These are phyloP conservation scores for Teratosphaeriaceae sp. DNA, from an alignment of 2,329 filamentous ascomycete genomes.

Conservation along the genomic window DNA sequence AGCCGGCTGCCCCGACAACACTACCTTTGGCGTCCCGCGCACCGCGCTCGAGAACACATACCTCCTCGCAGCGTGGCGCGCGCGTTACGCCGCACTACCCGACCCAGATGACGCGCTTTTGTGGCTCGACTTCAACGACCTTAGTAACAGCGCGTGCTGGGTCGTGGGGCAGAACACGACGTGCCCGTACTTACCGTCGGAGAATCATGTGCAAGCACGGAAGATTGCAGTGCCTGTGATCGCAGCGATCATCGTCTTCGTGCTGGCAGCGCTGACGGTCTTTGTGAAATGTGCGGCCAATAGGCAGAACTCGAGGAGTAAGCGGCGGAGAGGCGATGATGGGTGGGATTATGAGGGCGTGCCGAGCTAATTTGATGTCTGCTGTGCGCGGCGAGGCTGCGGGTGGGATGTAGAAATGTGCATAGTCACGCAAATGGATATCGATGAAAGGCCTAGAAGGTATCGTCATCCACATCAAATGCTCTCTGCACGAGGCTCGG, in stretches of 20 bases:
- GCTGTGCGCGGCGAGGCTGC: too few relatives aligned
- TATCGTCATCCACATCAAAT: conserved; percentile 42
- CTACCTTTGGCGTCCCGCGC: conserved; percentile 51
- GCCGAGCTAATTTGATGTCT: conserved; percentile 32
- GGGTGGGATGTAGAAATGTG: too few relatives aligned
- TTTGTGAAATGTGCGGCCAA: conserved; percentile 61
- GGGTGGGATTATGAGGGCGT: conserved; percentile 65
- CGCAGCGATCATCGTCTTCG: conserved; percentile 55
- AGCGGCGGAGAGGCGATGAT: conserved; percentile 36
- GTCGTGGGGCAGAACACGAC: conserved; percentile 47
- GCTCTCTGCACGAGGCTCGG: conserved; percentile 41
- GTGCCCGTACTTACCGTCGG: conserved; percentile 49
- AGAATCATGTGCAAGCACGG: conserved; percentile 31
- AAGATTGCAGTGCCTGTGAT: conserved; percentile 56
- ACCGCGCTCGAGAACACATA: conserved; percentile 59
- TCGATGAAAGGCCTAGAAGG: conserved; percentile 29
- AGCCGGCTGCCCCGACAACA: conserved; percentile 42
- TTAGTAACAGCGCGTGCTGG: conserved; percentile 55
- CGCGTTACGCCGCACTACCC: conserved; percentile 4
- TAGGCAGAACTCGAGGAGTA: conserved; percentile 46
- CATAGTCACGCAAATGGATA: neutral
- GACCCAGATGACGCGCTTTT: conserved; percentile 31
- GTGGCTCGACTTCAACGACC: conserved; percentile 57
- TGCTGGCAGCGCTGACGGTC: conserved; percentile 54
- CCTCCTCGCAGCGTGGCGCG: conserved; percentile 35